Percentiles rank a stretch among this genome's conserved stretches.
Conservation (phyloP, 352 stramenopile species). For the Thraustotheca clavata region DNA sequence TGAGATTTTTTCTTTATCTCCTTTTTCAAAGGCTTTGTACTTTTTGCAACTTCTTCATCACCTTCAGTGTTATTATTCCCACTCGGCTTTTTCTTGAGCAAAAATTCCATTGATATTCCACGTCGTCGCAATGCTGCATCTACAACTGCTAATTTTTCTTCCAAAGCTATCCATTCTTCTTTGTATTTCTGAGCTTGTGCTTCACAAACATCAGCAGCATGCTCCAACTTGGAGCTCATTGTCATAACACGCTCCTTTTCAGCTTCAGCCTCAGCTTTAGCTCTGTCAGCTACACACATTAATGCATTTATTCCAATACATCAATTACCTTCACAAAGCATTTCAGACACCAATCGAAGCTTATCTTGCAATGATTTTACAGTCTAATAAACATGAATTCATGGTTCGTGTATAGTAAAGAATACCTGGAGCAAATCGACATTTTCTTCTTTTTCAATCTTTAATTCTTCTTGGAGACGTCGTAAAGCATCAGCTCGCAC, state of each 20-base stretch:
- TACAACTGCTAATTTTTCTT: slow-evolving; percentile 23
- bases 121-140: slow-evolving; percentile 7
- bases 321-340: slow-evolving; percentile 11
- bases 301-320: background rate
- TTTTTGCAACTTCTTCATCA: slow-evolving; percentile 27
- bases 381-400: background rate
- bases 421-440: slow-evolving; percentile 17
- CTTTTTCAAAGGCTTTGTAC: slow-evolving; percentile 25
- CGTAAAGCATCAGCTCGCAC: background rate
- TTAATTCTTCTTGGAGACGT: slow-evolving; percentile 13
- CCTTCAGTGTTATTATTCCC: slow-evolving; percentile 26
- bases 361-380: slow-evolving; percentile 21
- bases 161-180: slow-evolving; percentile 16
- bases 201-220: slow-evolving; percentile 18
- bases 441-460: slow-evolving; percentile 21
- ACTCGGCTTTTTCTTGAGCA: slow-evolving; percentile 29
- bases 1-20: slow-evolving; percentile 36
- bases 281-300: background rate
- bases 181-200: slow-evolving; percentile 17
- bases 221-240: slow-evolving; percentile 5
- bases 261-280: background rate
- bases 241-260: background rate
- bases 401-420: background rate
- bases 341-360: background rate
- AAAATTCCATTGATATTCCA: slow-evolving; percentile 22